Evolutionary conservation across 2,329 filamentous ascomycete genomes (phyloP).

Genomic region (Xylaria hypoxylon): DNA sequence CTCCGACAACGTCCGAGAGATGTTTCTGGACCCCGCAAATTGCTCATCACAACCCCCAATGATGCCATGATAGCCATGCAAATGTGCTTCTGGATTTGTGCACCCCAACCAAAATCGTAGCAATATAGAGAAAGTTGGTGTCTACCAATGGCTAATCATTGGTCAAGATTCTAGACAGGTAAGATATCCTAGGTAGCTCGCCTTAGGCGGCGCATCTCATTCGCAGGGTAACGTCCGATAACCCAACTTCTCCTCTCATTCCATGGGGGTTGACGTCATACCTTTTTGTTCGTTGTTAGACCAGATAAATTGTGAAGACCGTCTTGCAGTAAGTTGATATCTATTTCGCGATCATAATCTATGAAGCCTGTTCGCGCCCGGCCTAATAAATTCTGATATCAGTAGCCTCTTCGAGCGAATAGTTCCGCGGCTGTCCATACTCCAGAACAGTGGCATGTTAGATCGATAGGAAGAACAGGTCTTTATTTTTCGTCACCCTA

Average conservation of each 20-base stretch:
- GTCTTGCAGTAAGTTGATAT: not conserved
- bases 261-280: not conserved
- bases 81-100: slow-evolving; percentile 1
- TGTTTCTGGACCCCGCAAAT: slow-evolving; percentile 36
- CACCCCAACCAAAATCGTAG: not conserved
- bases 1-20: not conserved
- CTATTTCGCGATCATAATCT: not conserved
- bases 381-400: no score
- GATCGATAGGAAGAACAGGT: no score
- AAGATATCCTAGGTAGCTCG: slow-evolving; percentile 30
- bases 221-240: slow-evolving; percentile 8
- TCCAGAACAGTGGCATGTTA: no score
- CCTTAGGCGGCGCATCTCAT: slow-evolving; percentile 17
- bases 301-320: not conserved
- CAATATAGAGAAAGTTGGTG: slow-evolving; percentile 1
- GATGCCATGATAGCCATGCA: slow-evolving; percentile 33
- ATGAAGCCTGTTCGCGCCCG: no score
- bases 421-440: no score
- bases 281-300: not conserved
- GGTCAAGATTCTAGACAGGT: slow-evolving; percentile 2
- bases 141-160: slow-evolving; percentile 10
- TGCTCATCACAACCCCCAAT: slow-evolving; percentile 36
- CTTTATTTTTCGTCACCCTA: no score
- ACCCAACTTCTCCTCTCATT: not conserved
- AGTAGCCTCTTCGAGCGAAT: no score